phyloP scores from a whole-genome alignment of 2,329 filamentous ascomycete genomes.

The Colletotrichum sp. region DNA sequence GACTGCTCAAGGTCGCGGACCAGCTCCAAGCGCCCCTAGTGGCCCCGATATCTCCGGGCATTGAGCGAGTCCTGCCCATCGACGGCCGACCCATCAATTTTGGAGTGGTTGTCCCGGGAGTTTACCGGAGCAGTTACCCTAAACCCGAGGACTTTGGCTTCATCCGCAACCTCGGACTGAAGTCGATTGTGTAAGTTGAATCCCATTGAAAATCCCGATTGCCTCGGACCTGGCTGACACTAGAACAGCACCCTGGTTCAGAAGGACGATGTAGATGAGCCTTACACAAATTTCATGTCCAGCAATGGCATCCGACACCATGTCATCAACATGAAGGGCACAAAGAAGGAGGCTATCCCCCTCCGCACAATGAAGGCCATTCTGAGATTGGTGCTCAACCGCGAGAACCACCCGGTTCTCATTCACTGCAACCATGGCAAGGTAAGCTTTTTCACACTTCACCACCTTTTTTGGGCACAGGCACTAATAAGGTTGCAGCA shows the following conservation, averaged over 20 bases:
- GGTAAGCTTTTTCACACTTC: constrained; percentile 43
- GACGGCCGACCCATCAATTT: constrained; percentile 70
- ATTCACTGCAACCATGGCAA: constrained; percentile 95
- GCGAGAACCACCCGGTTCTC: constrained; percentile 77
- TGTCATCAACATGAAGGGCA: constrained; percentile 82
- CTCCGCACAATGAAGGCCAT: constrained; percentile 72
- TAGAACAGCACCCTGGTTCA: constrained; percentile 63
- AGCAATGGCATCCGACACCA: constrained; percentile 73
- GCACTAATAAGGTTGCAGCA: constrained; percentile 56
- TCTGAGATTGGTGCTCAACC: constrained; percentile 73
- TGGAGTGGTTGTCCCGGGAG: constrained; percentile 72
- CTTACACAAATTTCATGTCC: constrained; percentile 66
- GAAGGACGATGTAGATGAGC: constrained; percentile 60
- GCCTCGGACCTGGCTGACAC: constrained; percentile 15
- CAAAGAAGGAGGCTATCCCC: constrained; percentile 80
- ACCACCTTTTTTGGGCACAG: background rate
- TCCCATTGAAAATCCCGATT: background rate
- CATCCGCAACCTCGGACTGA: constrained; percentile 70
- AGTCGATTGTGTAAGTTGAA: constrained; percentile 76
- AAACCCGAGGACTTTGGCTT: constrained; percentile 73
- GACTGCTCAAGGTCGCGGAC: background rate
- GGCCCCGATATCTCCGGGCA: background rate
- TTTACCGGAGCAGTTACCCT: constrained; percentile 87
- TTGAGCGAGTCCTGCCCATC: constrained; percentile 14
- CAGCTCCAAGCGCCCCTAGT: background rate